A percentile compares a stretch with the other conserved stretches of the same genome.
These are phyloP conservation scores for Fusarium keratoplasticum DNA, from an alignment of 2,329 filamentous ascomycete species.

Conservation along the genomic window DNA sequence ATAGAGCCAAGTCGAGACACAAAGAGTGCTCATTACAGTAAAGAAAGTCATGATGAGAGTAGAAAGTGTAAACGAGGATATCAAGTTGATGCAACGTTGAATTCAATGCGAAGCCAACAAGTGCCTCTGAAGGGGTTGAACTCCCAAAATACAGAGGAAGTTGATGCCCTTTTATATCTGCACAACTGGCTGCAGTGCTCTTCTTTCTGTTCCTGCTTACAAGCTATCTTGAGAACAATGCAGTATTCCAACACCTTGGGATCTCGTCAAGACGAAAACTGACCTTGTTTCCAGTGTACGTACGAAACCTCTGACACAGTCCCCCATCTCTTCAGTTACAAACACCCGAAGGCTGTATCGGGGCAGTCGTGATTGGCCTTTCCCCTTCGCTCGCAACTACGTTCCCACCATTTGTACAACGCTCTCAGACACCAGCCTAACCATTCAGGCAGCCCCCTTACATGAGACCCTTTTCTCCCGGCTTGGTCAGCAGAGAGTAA, in stretches of 20 bases:
- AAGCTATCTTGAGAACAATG: background rate
- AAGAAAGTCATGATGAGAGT: slow-evolving; percentile 14
- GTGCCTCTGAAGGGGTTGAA: background rate
- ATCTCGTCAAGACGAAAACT: slow-evolving; percentile 28
- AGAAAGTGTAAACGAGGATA: slow-evolving; percentile 22
- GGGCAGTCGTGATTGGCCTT: slow-evolving; percentile 37
- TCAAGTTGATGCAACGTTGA: slow-evolving; percentile 10
- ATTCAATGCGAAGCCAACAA: background rate
- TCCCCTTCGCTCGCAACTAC: slow-evolving; percentile 17
- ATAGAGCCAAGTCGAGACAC: slow-evolving; percentile 15
- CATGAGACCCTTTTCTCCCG: background rate
- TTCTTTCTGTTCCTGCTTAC: background rate
- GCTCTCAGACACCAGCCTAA: slow-evolving; percentile 2
- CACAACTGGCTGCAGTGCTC: background rate
- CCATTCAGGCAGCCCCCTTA: slow-evolving; percentile 14
- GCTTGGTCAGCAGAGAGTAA: slow-evolving; percentile 2
- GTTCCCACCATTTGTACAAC: slow-evolving; percentile 27
- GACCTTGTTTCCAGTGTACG: slow-evolving; percentile 14
- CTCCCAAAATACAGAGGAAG: background rate
- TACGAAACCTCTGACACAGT: slow-evolving; percentile 6
- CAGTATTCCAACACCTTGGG: background rate
- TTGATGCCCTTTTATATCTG: slow-evolving; percentile 23
- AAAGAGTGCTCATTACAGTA: slow-evolving; percentile 14
- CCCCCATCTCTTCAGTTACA: background rate
- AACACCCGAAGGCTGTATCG: slow-evolving; percentile 34